Evolutionary conservation across 331 rosid genomes (phyloP).

Genomic region (Telfairia occidentalis): DNA sequence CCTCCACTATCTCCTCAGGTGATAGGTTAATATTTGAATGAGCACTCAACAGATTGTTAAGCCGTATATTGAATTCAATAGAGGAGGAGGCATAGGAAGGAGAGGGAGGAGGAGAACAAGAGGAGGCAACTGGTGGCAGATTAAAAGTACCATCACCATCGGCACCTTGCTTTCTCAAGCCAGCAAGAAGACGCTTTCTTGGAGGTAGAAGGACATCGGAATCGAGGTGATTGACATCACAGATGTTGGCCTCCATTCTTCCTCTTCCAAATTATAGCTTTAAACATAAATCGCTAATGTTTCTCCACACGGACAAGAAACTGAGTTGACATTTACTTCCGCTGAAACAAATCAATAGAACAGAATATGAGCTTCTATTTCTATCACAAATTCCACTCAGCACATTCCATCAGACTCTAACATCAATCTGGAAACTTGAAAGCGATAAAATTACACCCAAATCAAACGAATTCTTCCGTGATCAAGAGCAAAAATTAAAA

Average conservation of each 20-base stretch:
- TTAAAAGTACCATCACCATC: slow-evolving; percentile 41
- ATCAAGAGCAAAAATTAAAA: not conserved
- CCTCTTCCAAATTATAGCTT: slow-evolving; percentile 19
- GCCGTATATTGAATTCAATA: slow-evolving; percentile 46
- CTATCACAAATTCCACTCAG: not conserved
- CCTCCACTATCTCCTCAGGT: slow-evolving; percentile 58
- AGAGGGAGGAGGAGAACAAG: slow-evolving; percentile 35
- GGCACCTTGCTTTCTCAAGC: slow-evolving; percentile 70
- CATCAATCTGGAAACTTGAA: not conserved
- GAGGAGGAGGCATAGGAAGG: slow-evolving; percentile 41
- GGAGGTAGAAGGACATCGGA: slow-evolving; percentile 93
- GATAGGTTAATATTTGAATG: slow-evolving; percentile 50
- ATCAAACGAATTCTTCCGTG: not conserved
- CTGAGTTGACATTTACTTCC: slow-evolving; percentile 23
- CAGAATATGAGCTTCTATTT: not conserved
- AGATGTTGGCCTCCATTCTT: slow-evolving; percentile 62
- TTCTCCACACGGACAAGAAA: slow-evolving; percentile 24
- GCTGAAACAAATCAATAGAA: slow-evolving; percentile 4
- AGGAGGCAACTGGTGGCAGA: slow-evolving; percentile 46
- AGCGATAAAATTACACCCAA: not conserved
- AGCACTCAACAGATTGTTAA: slow-evolving; percentile 54
- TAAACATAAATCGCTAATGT: slow-evolving; percentile 23
- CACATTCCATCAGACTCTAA: not conserved
- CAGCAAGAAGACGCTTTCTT: slow-evolving; percentile 91
- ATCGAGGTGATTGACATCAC: slow-evolving; percentile 67